Evolutionary conservation across 179 eudicot species (phyloP).

Genomic region (Drosera spatulata): DNA sequence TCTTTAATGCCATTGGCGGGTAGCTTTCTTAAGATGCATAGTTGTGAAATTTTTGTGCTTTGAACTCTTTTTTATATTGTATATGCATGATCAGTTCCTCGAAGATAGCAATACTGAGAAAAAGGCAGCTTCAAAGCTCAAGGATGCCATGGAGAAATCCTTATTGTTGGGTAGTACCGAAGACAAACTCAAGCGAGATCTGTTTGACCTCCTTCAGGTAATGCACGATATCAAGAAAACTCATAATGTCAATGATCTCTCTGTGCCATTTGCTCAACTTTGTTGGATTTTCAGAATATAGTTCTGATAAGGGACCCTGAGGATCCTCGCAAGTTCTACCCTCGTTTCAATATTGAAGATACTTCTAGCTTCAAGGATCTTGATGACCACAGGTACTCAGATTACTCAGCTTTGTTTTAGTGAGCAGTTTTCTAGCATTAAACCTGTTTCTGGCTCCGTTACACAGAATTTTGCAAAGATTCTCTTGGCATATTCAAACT

Average conservation of each 20-base stretch:
- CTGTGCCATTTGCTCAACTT: conserved; percentile 2
- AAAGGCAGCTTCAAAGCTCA: conserved; percentile 75
- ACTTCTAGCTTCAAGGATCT: conserved; percentile 77
- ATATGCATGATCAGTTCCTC: conserved; percentile 47
- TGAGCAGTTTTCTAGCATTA: neutral
- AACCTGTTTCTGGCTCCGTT: too few relatives aligned
- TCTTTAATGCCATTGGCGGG: neutral
- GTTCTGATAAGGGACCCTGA: conserved; percentile 89
- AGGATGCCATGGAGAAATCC: conserved; percentile 48
- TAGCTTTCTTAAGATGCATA: too few relatives aligned
- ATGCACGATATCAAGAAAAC: conserved; percentile 1
- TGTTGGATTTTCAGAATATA: conserved; percentile 43
- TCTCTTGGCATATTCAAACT: too few relatives aligned
- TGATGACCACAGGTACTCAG: conserved; percentile 73
- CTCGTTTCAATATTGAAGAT: conserved; percentile 96
- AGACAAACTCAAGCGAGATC: conserved; percentile 49
- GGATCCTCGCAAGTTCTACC: conserved; percentile 71
- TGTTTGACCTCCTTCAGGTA: conserved; percentile 81
- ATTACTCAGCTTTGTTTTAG: neutral
- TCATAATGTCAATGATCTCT: neutral
- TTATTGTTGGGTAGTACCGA: conserved; percentile 42
- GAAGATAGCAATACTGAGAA: conserved; percentile 94
- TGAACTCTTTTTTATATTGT: neutral
- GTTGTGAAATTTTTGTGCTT: neutral
- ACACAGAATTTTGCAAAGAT: too few relatives aligned